Evolutionary conservation across 768 basidiomycete genomes (phyloP).

Genomic region (Lentinus brumalis): DNA sequence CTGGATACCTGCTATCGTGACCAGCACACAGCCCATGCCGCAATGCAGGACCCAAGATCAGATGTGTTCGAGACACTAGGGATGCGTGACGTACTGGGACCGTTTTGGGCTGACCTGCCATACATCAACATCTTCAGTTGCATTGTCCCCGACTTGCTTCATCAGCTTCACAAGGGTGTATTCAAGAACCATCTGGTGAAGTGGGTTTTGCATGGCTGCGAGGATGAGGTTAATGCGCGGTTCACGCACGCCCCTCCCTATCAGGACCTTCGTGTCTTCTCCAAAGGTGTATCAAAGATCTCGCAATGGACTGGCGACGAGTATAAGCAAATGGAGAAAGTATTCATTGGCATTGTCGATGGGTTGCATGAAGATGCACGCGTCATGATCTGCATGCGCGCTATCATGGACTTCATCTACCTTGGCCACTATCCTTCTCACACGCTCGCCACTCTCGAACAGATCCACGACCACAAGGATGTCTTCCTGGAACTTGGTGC

Average conservation of each 20-base stretch:
- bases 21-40: too few species aligned
- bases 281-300: conserved; percentile 41
- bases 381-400: too few species aligned
- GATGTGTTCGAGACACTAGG: too few species aligned
- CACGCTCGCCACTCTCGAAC: too few species aligned
- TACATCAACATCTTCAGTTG: conserved; percentile 13
- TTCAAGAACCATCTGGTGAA: conserved; percentile 40
- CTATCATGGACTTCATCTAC: too few species aligned
- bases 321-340: conserved; percentile 34
- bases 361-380: not conserved
- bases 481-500: too few species aligned
- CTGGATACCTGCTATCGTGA: too few species aligned
- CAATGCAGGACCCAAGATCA: too few species aligned
- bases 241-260: conserved; percentile 34
- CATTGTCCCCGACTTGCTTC: conserved; percentile 38
- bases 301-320: conserved; percentile 48
- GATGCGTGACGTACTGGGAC: not conserved
- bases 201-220: conserved; percentile 21
- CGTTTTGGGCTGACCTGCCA: conserved; percentile 5
- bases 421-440: too few species aligned
- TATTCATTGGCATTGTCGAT: conserved; percentile 30
- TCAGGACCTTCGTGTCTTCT: conserved; percentile 40
- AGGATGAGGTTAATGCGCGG: conserved; percentile 39
- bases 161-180: conserved; percentile 9
- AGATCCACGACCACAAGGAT: too few species aligned